Evolutionary conservation across 768 basidiomycete species (phyloP).

Genomic region (Kwoniella pini): DNA sequence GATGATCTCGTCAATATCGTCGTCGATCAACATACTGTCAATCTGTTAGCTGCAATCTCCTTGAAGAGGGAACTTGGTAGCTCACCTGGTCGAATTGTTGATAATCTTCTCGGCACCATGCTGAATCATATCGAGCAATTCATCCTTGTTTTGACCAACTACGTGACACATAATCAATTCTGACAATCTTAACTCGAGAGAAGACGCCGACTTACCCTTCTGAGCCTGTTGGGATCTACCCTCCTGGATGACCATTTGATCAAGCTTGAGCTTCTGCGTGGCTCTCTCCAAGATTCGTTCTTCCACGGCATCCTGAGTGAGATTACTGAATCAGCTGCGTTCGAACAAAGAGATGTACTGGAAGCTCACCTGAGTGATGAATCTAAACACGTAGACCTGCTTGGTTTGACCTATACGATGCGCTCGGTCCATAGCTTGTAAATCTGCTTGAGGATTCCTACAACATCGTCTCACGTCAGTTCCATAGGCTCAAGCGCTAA

Average conservation of each 20-base stretch:
- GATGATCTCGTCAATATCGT: slow-evolving; percentile 94
- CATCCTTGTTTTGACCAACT: slow-evolving; percentile 85
- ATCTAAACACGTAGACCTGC: slow-evolving; percentile 96
- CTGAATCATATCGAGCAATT: slow-evolving; percentile 95
- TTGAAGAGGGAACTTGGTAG: neutral
- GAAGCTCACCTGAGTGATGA: slow-evolving; percentile 71
- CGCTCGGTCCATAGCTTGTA: slow-evolving; percentile 98
- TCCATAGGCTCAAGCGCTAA: neutral
- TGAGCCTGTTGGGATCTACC: slow-evolving; percentile 71
- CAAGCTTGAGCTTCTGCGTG: slow-evolving; percentile 89
- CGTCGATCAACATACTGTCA: slow-evolving; percentile 70
- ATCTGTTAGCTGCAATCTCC: slow-evolving; percentile 4
- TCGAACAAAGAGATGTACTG: neutral
- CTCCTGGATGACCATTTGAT: slow-evolving; percentile 96
- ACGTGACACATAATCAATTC: neutral
- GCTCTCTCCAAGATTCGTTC: slow-evolving; percentile 93
- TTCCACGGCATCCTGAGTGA: slow-evolving; percentile 73
- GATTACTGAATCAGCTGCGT: neutral
- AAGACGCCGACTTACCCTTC: slow-evolving; percentile 74
- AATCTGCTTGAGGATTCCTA: slow-evolving; percentile 97
- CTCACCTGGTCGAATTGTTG: slow-evolving; percentile 70
- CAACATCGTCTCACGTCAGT: slow-evolving; percentile 5
- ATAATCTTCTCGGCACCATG: slow-evolving; percentile 98
- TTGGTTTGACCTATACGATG: slow-evolving; percentile 97
- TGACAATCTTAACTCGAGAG: too few relatives aligned